These are phyloP conservation scores for Pseudocercospora eumusae DNA, from an alignment of 2,329 filamentous ascomycete genomes.

Conservation along the genomic window DNA sequence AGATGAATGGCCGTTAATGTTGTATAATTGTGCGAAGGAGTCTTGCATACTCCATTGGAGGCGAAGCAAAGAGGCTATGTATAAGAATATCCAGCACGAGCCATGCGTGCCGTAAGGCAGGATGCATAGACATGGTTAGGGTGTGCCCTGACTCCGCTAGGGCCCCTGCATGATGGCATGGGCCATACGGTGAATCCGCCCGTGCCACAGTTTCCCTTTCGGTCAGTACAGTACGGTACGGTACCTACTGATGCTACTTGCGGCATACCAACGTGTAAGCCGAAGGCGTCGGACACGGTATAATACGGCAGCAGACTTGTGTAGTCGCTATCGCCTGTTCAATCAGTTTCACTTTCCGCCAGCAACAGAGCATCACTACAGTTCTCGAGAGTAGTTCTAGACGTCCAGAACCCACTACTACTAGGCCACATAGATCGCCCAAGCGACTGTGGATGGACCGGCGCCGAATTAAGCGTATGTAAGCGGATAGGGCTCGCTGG, in stretches of 20 bases:
- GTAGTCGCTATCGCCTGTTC: background rate
- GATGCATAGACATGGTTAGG: constrained; percentile 27
- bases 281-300: constrained; percentile 5
- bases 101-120: constrained; percentile 25
- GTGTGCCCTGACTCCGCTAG: constrained; percentile 22
- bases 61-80: constrained; percentile 36
- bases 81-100: constrained; percentile 35
- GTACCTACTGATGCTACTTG: constrained; percentile 52
- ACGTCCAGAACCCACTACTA: background rate
- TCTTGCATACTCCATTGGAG: constrained; percentile 26
- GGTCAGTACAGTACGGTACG: constrained; percentile 56
- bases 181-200: constrained; percentile 18
- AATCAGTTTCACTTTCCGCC: background rate
- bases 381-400: background rate
- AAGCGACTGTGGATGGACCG: constrained; percentile 14
- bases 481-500: constrained; percentile 16
- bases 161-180: constrained; percentile 24
- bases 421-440: constrained; percentile 8
- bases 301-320: background rate
- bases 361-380: background rate
- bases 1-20: constrained; percentile 16
- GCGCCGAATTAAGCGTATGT: constrained; percentile 18
- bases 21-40: constrained; percentile 1
- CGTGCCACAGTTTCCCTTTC: constrained; percentile 18
- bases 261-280: constrained; percentile 19